A percentile compares a stretch with the other conserved stretches of the same genome.
phyloP scores from a whole-genome alignment of 108 stramenopile species.

The Aureococcus anophagefferens region DNA sequence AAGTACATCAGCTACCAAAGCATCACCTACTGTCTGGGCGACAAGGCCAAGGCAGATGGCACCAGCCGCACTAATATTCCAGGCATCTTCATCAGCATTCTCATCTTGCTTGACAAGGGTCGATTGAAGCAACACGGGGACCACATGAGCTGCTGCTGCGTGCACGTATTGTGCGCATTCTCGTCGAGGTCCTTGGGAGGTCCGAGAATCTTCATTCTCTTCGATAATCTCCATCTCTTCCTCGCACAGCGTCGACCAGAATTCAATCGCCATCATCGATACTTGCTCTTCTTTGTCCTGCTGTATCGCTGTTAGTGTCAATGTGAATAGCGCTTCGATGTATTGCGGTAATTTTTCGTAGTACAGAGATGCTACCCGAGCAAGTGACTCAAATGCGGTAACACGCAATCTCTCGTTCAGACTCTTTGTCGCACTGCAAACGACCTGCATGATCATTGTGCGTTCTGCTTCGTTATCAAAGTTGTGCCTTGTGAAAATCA shows the following conservation, averaged over 20 bases:
- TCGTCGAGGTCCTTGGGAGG: constrained; percentile 28
- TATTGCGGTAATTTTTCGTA: constrained; percentile 80
- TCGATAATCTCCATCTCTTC: constrained; percentile 74
- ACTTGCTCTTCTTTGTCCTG: constrained; percentile 18
- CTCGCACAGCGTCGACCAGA: constrained; percentile 83
- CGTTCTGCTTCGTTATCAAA: constrained; percentile 81
- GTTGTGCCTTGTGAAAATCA: constrained; percentile 75
- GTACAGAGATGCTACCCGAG: constrained; percentile 73
- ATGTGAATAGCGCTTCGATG: constrained; percentile 78
- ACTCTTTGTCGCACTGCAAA: constrained; percentile 82
- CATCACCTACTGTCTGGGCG: constrained; percentile 69
- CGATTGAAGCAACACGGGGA: constrained; percentile 61
- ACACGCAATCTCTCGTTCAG: constrained; percentile 54
- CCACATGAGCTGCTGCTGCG: constrained; percentile 61
- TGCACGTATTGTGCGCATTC: constrained; percentile 43
- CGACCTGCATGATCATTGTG: constrained; percentile 81
- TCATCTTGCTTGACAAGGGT: constrained; percentile 85
- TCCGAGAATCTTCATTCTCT: constrained; percentile 35
- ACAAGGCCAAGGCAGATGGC: constrained; percentile 68
- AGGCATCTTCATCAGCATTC: constrained; percentile 67
- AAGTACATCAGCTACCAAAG: constrained; percentile 61
- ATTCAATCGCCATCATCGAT: constrained; percentile 79
- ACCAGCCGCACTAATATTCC: constrained; percentile 74
- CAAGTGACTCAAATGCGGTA: constrained; percentile 80
- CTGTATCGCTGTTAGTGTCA: constrained; percentile 46